These are phyloP conservation scores for Pseudogymnoascus sp. DNA, from an alignment of 2,329 filamentous ascomycete species.

Conservation along the genomic window DNA sequence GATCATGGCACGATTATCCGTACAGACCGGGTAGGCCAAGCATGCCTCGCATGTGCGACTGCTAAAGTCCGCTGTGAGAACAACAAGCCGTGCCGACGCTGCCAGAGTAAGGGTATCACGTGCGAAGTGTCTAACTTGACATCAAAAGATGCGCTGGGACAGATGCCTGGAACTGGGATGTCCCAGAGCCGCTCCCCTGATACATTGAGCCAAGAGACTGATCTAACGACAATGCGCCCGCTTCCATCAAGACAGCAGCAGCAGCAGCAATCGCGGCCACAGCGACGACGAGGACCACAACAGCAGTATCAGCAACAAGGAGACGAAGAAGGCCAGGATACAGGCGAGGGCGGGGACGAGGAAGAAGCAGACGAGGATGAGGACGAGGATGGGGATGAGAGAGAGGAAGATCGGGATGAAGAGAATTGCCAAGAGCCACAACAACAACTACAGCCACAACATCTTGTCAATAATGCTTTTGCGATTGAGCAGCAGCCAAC, in stretches of 20 bases:
- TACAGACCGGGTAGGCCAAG: conserved; percentile 14
- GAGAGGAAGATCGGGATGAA: not conserved
- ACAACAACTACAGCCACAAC: not conserved
- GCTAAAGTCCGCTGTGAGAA: conserved; percentile 19
- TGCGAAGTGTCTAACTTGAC: conserved; percentile 8
- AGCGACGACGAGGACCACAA: not conserved
- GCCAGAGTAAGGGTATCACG: conserved; percentile 12
- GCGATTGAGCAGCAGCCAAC: not conserved
- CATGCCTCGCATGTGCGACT: conserved; percentile 16
- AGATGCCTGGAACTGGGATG: not conserved
- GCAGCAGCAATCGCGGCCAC: not conserved
- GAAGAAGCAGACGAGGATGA: no score
- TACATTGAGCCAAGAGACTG: not conserved
- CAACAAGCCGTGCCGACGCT: conserved; percentile 18
- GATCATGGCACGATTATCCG: not conserved
- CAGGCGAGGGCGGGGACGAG: not conserved
- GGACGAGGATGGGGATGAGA: not conserved
- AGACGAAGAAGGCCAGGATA: not conserved
- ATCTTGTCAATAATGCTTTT: not conserved
- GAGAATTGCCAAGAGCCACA: not conserved
- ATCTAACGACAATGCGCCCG: not conserved
- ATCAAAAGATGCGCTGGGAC: not conserved
- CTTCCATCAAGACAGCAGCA: not conserved
- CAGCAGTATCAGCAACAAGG: not conserved
- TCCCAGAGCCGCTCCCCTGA: not conserved